phyloP scores from a whole-genome alignment of 345 rosid species.

The Moringa oleifera region DNA sequence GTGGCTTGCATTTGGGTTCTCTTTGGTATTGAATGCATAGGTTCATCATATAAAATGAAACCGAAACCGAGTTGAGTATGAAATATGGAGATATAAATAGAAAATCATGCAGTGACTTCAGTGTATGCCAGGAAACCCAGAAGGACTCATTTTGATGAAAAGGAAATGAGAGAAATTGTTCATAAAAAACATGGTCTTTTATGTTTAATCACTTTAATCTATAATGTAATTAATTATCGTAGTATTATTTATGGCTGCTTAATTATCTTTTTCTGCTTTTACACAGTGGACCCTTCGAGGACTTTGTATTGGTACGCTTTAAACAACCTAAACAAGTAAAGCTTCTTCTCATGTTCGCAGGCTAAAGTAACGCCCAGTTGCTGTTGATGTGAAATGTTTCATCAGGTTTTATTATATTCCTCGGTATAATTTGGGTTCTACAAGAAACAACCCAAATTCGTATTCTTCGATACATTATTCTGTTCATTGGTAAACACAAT shows the following conservation, averaged over 20 bases:
- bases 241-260: slow-evolving; percentile 3
- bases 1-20: background rate
- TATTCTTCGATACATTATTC: slow-evolving; percentile 48
- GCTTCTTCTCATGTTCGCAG: background rate
- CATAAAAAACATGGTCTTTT: background rate
- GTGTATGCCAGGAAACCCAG: background rate
- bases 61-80: background rate
- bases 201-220: background rate
- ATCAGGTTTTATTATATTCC: slow-evolving; percentile 52
- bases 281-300: slow-evolving; percentile 74
- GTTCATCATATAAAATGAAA: no score
- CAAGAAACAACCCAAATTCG: slow-evolving; percentile 53
- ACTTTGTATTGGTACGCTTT: slow-evolving; percentile 58
- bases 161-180: background rate
- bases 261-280: slow-evolving; percentile 9
- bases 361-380: background rate
- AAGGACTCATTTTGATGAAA: background rate
- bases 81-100: no score
- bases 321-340: slow-evolving; percentile 6
- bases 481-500: slow-evolving; percentile 47
- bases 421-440: slow-evolving; percentile 53
- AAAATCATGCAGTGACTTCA: background rate
- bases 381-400: slow-evolving; percentile 8
- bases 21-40: background rate
- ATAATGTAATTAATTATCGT: background rate